phyloP scores from a whole-genome alignment of 1,139 yeast species.

The Taphrina communis region DNA sequence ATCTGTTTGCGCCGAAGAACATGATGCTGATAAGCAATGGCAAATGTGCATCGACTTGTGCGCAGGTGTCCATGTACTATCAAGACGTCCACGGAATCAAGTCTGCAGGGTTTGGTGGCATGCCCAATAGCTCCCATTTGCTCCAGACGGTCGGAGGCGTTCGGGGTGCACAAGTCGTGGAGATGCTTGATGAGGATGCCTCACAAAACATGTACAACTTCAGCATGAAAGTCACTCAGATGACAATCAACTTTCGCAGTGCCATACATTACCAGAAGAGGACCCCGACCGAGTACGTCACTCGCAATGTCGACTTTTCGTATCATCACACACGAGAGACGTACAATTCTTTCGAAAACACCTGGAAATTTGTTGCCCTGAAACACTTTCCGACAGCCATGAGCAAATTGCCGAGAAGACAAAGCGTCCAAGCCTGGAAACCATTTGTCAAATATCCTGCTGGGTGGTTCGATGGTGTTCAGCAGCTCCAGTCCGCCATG shows the following conservation, averaged over 20 bases:
- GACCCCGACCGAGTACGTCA: slow-evolving; percentile 24
- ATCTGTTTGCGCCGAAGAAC: slow-evolving; percentile 15
- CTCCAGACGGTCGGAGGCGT: slow-evolving; percentile 30
- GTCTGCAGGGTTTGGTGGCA: slow-evolving; percentile 28
- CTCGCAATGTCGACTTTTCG: slow-evolving; percentile 19
- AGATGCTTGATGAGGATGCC: slow-evolving; percentile 20
- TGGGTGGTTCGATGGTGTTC: slow-evolving; percentile 22
- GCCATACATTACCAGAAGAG: slow-evolving; percentile 20
- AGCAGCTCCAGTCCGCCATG: slow-evolving; percentile 15
- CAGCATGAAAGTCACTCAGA: slow-evolving; percentile 24
- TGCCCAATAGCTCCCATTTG: slow-evolving; percentile 1
- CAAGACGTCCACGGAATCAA: slow-evolving; percentile 26
- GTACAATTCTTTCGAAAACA: slow-evolving; percentile 17
- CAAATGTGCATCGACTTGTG: slow-evolving; percentile 27
- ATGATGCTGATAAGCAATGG: slow-evolving; percentile 25
- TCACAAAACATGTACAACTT: slow-evolving; percentile 22
- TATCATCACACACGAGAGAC: slow-evolving; percentile 26
- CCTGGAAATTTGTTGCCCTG: slow-evolving; percentile 14
- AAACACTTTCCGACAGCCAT: slow-evolving; percentile 15
- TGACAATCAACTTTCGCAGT: slow-evolving; percentile 25
- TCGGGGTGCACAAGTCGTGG: slow-evolving; percentile 27
- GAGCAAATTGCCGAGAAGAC: slow-evolving; percentile 2
- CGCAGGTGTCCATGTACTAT: slow-evolving; percentile 21
- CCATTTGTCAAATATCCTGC: slow-evolving; percentile 14
- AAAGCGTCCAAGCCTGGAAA: background rate